These are phyloP conservation scores for Mortierella sp. DNA, from an alignment of 371 early-diverging fungal genomes.

Conservation along the genomic window DNA sequence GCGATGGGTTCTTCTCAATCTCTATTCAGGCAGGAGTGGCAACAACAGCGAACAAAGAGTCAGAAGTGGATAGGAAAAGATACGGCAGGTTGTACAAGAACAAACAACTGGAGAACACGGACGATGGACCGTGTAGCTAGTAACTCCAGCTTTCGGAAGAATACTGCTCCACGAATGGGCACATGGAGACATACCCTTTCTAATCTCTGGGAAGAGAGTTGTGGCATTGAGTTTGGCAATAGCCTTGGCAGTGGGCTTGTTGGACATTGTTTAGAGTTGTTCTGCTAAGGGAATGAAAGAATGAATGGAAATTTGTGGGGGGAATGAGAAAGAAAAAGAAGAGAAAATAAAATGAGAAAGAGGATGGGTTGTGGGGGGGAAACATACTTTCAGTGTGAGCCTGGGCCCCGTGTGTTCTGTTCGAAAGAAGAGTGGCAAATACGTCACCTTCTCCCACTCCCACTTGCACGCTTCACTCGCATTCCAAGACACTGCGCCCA, in stretches of 20 bases:
- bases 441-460: not conserved
- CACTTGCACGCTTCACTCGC: no score
- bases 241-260: slow-evolving; percentile 44
- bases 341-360: not conserved
- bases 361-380: not conserved
- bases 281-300: not conserved
- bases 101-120: not conserved
- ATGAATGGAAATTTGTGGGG: not conserved
- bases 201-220: slow-evolving; percentile 50
- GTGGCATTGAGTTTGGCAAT: slow-evolving; percentile 48
- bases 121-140: no score
- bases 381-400: not conserved
- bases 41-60: not conserved
- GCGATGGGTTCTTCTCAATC: slow-evolving; percentile 39
- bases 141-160: no score
- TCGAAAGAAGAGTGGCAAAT: not conserved
- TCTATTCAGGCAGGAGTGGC: slow-evolving; percentile 15
- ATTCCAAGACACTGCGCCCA: no score
- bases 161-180: not conserved
- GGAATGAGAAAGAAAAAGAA: slow-evolving; percentile 2
- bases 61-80: not conserved
- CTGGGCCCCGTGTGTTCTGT: slow-evolving; percentile 1
- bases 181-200: slow-evolving; percentile 24
- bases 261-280: slow-evolving; percentile 22
- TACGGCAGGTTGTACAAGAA: not conserved